Evolutionary conservation across 2,329 filamentous ascomycete genomes (phyloP), one percentile per base, ranked within the genome.

Genomic region (Colletotrichum sp.): DNA sequence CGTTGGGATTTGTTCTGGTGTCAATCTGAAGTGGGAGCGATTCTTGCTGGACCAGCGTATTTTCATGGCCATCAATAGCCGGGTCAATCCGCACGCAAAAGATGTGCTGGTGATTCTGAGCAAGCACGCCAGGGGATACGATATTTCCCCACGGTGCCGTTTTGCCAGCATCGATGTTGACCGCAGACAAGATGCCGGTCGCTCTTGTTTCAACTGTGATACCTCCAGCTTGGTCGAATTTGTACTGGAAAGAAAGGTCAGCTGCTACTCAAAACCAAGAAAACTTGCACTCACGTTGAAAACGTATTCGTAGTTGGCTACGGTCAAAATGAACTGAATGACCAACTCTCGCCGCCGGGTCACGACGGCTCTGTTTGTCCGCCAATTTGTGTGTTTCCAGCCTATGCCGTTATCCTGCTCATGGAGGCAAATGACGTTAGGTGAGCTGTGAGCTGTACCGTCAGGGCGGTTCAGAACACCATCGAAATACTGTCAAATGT

Each of bases 361-460:
- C 0, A 94, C 90, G 2, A 92, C 91, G 1, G 91, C 91, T 3
- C 90, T 88, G 44, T 88, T 87, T 0, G 92, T 94, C 5, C 92
- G 87, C 85, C 90, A 93, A 83, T 94, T 94, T 5, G 92, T 93
- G 83, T 94, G 93, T 80, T 94, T 94, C 92, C 92, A 94, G 6
- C 89, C 88, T 55, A 94, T 93, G 12, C 93, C 93, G 71, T 91
- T 90, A 79, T 95, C 93, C 80, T 93, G 91, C 81, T 94, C 93
- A 79, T 94, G 93, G 4, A 94, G 84, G 79, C 93, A 94, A 70
- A 94, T 86, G 8, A 93, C 92, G 16, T 69, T 69, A 76, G 94
- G 94, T 24, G 87, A 88, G 26, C 88, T 86, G 1, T 87, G 79
- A 2, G 91, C 88, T 62, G 88, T 87, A 3, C 93, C 93, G 63